These are phyloP conservation scores for Xanthoceras sorbifolium DNA, from an alignment of 345 rosid genomes.

Conservation along the genomic window DNA sequence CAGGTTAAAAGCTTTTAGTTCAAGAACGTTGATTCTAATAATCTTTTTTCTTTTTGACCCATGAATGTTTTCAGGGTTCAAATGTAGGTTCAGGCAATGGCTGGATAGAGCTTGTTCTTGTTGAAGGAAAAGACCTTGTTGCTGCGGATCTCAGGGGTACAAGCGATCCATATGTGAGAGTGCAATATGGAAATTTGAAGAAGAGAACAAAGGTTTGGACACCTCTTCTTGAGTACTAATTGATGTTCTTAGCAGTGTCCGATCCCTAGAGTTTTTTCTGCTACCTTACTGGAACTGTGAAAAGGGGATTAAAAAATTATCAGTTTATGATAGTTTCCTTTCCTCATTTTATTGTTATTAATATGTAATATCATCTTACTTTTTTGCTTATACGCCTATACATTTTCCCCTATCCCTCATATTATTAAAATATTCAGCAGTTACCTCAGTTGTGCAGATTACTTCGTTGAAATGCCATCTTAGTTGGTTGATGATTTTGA, in stretches of 20 bases:
- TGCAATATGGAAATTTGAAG: constrained; percentile 81
- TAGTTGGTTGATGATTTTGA: background rate
- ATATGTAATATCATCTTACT: background rate
- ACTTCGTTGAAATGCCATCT: background rate
- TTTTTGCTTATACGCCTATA: background rate
- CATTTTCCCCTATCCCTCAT: background rate
- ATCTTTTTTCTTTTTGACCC: constrained; percentile 17
- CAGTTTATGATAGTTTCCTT: background rate
- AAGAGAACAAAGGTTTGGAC: constrained; percentile 77
- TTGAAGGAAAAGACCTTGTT: constrained; percentile 84
- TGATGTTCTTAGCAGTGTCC: constrained; percentile 4
- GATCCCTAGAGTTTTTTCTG: background rate
- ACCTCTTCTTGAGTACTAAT: background rate
- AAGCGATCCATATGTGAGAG: constrained; percentile 96
- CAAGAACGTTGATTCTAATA: constrained; percentile 1
- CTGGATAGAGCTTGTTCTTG: constrained; percentile 80
- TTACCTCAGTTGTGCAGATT: background rate
- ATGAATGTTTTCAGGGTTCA: constrained; percentile 46
- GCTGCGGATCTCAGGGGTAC: constrained; percentile 98
- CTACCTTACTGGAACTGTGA: background rate
- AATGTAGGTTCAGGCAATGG: constrained; percentile 54
- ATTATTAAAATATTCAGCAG: background rate
- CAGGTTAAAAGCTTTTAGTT: constrained; percentile 10
- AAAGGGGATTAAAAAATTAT: background rate
- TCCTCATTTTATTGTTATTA: background rate